A percentile compares a stretch with the other conserved stretches of the same genome.
Evolutionary conservation across 805 yeast genomes (phyloP).

Genomic region (Torulaspora quercuum): DNA sequence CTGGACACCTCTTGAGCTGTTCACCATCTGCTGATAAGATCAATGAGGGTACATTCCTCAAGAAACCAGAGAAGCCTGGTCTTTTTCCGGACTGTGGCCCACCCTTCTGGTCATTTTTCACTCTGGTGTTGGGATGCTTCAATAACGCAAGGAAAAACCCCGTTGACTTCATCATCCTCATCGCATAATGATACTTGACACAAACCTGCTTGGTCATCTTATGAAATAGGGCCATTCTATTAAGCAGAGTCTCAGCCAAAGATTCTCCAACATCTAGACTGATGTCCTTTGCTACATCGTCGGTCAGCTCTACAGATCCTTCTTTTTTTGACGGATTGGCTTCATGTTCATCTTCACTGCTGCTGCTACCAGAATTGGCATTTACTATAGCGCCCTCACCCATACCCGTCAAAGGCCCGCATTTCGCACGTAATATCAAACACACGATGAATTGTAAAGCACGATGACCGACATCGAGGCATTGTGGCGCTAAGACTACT

Average conservation of each 20-base stretch:
- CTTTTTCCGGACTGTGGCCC: constrained; percentile 16
- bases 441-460: constrained; percentile 58
- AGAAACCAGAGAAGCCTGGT: constrained; percentile 30
- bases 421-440: constrained; percentile 46
- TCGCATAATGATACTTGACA: constrained; percentile 59
- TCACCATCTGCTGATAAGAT: constrained; percentile 34
- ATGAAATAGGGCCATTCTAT: constrained; percentile 44
- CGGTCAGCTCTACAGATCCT: constrained; percentile 26
- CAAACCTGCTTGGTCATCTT: constrained; percentile 46
- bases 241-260: constrained; percentile 38
- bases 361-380: constrained; percentile 20
- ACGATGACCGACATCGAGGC: constrained; percentile 53
- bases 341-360: constrained; percentile 31
- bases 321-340: constrained; percentile 19
- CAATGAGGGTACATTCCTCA: constrained; percentile 35
- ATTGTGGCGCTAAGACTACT: constrained; percentile 46
- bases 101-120: constrained; percentile 12
- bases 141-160: constrained; percentile 42
- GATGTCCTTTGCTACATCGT: constrained; percentile 33
- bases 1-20: constrained; percentile 37
- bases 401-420: constrained; percentile 42
- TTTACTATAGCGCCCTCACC: constrained; percentile 30
- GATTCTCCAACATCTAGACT: constrained; percentile 40
- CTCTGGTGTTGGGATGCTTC: constrained; percentile 31
- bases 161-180: constrained; percentile 61